Base-by-base conservation (phyloP, 2,329 filamentous ascomycete species). In the Karstenula rhodostoma region DNA sequence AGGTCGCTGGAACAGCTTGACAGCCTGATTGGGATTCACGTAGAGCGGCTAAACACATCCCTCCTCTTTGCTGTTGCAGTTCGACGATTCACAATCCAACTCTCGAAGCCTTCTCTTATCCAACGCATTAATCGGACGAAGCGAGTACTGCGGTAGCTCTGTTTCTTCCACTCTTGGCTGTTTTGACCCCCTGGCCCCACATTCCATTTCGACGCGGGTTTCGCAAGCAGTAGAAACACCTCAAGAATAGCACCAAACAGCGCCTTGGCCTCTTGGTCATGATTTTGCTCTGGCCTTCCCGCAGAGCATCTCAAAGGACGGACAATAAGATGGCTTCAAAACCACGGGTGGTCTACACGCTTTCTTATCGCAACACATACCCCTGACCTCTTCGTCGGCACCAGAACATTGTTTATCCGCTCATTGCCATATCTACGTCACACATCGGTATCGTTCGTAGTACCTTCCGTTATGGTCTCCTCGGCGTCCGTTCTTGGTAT, bases 191-290 rank as follows among this genome's bases (percentile, higher is more conserved):
- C 37, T 37, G n/a, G 48, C 32, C 32, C 5, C 48, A 40, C 22
- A 15, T 40, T 35, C 12, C 32, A 51, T 37, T 9, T 32, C 9
- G 22, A 17, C 13, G n/a, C 32, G 12, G 8, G 48, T 51, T 51
- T 51, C 48, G 22, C 29, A 51, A 19, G 48, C 19, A 13, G 32
- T 22, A 22, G 48, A 51, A 51, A 51, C 32, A 51, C 44, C 12
- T n/a, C 44, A 27, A 29, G 10, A 27, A 17, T 27, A 29, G 44
- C 10, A 47, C 10, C 44, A 6, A 29, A 13, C 44, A 29, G 4
- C 23, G 44, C 23, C 27, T 47, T 47, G 23, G n/a, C n/a, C 23
- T 44, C 19, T 22, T 13, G 4, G 4, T 23, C 9, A 9, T 44
- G n/a, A 13, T 23, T 23, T 6, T 23, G 23, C 19, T 5, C 13